phyloP scores from a whole-genome alignment of 768 basidiomycete genomes.

The Podaxis sp. region DNA sequence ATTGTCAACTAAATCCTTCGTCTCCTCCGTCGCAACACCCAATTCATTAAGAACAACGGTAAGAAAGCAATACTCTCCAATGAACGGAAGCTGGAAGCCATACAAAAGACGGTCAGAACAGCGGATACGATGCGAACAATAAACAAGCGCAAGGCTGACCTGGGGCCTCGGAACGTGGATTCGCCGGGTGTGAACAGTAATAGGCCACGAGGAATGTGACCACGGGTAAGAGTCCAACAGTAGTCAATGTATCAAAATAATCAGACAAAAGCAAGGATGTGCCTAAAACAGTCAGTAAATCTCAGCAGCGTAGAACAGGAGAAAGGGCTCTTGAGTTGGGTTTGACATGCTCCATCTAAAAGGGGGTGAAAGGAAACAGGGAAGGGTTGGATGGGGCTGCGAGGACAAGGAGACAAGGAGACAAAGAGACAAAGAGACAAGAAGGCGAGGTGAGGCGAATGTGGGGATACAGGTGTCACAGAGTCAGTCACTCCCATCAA shows the following conservation, averaged over 20 bases:
- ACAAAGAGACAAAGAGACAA: not conserved
- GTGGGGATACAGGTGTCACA: not conserved
- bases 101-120: too few species aligned
- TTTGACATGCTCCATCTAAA: slow-evolving; percentile 7
- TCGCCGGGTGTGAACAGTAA: not conserved
- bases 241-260: not conserved
- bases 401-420: not conserved
- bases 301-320: not conserved
- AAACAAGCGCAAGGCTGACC: too few species aligned
- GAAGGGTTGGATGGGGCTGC: not conserved
- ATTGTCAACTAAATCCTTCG: too few species aligned
- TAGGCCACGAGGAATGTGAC: not conserved
- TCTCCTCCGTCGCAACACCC: too few species aligned
- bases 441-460: too few species aligned
- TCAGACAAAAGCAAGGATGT: not conserved
- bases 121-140: too few species aligned
- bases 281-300: not conserved
- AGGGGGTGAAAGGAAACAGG: not conserved
- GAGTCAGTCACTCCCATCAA: slow-evolving; percentile 1
- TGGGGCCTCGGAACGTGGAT: too few species aligned
- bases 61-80: too few species aligned
- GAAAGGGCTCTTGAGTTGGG: not conserved
- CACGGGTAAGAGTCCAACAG: not conserved
- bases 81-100: too few species aligned
- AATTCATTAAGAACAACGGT: too few species aligned